Conservation (phyloP, 2,329 filamentous ascomycete species). For the Rhynchosporium agropyri region DNA sequence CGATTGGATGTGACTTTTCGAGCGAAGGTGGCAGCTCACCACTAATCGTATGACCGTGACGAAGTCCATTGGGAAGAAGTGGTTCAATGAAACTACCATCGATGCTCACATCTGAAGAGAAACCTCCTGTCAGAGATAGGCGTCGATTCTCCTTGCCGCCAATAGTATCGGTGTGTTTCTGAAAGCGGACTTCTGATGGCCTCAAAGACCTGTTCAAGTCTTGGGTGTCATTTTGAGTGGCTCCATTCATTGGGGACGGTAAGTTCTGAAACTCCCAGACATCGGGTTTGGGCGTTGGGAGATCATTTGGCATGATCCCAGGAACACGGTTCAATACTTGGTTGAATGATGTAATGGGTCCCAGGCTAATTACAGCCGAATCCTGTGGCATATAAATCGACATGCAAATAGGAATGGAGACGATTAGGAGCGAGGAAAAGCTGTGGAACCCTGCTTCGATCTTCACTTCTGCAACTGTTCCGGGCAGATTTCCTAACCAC, state of each 20-base stretch:
- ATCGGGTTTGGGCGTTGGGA: slow-evolving; percentile 33
- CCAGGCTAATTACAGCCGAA: slow-evolving; percentile 31
- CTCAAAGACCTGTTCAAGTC: slow-evolving; percentile 20
- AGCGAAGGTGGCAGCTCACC: slow-evolving; percentile 8
- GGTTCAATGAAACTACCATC: slow-evolving; percentile 28
- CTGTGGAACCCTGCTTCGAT: slow-evolving; percentile 35
- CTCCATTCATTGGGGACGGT: slow-evolving; percentile 7
- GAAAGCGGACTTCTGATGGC: slow-evolving; percentile 25
- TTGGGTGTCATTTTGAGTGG: neutral
- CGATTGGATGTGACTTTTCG: slow-evolving; percentile 32
- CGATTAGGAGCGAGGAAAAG: slow-evolving; percentile 32
- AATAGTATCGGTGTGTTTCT: slow-evolving; percentile 20
- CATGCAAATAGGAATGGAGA: slow-evolving; percentile 35
- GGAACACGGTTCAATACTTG: slow-evolving; percentile 25
- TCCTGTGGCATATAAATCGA: slow-evolving; percentile 34
- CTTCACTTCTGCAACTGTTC: slow-evolving; percentile 32
- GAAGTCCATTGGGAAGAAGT: slow-evolving; percentile 16
- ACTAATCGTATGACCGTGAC: slow-evolving; percentile 19
- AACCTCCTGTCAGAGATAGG: slow-evolving; percentile 16
- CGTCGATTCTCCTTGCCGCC: slow-evolving; percentile 19
- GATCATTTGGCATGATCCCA: slow-evolving; percentile 24
- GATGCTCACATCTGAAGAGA: slow-evolving; percentile 28
- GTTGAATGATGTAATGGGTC: slow-evolving; percentile 33
- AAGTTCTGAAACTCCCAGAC: slow-evolving; percentile 17
- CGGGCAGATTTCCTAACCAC: slow-evolving; percentile 31